These are phyloP conservation scores for Tetraselmis striata DNA, from an alignment of 139 green algal species.

Conservation along the genomic window DNA sequence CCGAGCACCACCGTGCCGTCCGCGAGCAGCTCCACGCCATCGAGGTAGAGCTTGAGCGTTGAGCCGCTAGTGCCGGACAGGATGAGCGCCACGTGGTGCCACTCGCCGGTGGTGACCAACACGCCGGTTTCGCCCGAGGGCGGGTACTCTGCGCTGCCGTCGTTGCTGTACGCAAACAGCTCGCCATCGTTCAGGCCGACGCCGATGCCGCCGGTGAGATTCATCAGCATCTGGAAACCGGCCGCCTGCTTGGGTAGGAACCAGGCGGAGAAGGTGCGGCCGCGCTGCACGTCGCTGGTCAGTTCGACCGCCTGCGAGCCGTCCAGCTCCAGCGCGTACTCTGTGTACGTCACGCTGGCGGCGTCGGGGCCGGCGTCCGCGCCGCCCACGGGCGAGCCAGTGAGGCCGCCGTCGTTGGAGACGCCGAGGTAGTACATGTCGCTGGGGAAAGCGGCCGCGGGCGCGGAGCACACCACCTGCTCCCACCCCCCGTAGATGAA, in stretches of 20 bases:
- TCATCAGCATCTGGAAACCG: background rate
- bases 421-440: slow-evolving; percentile 14
- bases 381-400: background rate
- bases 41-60: slow-evolving; percentile 6
- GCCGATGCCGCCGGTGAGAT: slow-evolving; percentile 2
- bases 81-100: slow-evolving; percentile 13
- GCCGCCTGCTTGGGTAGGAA: background rate
- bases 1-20: background rate
- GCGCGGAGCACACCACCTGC: slow-evolving; percentile 1
- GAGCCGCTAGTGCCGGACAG: background rate
- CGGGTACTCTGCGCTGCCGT: background rate
- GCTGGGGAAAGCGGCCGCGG: slow-evolving; percentile 1
- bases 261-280: background rate
- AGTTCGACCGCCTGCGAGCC: background rate
- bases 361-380: background rate
- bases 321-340: slow-evolving; percentile 16
- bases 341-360: slow-evolving; percentile 12
- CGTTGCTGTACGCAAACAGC: background rate
- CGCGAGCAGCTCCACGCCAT: slow-evolving; percentile 1
- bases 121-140: background rate
- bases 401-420: slow-evolving; percentile 14
- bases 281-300: background rate
- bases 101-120: slow-evolving; percentile 8
- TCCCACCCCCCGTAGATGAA: slow-evolving; percentile 18
- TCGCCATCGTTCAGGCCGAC: background rate